phyloP scores from a whole-genome alignment of 2,329 filamentous ascomycete species.

The Teratosphaeria pseudoeucalypti region DNA sequence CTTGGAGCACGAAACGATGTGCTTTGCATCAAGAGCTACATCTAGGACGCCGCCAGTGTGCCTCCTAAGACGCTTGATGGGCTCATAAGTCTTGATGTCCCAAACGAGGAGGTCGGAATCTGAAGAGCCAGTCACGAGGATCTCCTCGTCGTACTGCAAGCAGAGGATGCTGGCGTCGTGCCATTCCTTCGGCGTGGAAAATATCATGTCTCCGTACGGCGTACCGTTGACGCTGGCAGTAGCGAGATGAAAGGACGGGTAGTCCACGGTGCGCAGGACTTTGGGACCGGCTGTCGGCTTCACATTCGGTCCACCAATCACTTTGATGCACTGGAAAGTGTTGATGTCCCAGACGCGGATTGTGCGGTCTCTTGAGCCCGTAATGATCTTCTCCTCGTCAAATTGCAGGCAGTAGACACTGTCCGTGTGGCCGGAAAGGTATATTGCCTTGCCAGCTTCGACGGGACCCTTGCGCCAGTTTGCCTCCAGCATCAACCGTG shows the following conservation, averaged over 20 bases:
- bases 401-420: constrained; percentile 98
- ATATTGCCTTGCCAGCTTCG: constrained; percentile 63
- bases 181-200: constrained; percentile 43
- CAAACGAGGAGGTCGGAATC: constrained; percentile 88
- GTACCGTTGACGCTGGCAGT: constrained; percentile 39
- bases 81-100: constrained; percentile 70
- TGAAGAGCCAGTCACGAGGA: constrained; percentile 90
- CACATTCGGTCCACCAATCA: constrained; percentile 68
- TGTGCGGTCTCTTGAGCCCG: constrained; percentile 87
- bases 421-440: constrained; percentile 86
- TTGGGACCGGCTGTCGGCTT: constrained; percentile 40
- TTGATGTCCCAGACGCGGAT: constrained; percentile 94
- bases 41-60: constrained; percentile 88
- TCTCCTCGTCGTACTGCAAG: constrained; percentile 84
- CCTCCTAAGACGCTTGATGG: constrained; percentile 64
- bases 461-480: constrained; percentile 64
- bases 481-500: constrained; percentile 62
- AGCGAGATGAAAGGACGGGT: constrained; percentile 28
- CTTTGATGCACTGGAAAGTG: constrained; percentile 70
- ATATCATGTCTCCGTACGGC: constrained; percentile 35
- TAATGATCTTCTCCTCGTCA: constrained; percentile 96
- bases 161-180: constrained; percentile 92
- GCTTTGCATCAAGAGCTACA: constrained; percentile 79
- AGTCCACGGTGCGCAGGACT: constrained; percentile 33
- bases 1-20: constrained; percentile 96